Conservation (phyloP, 179 eudicot species). For the Beta lomatogona region DNA sequence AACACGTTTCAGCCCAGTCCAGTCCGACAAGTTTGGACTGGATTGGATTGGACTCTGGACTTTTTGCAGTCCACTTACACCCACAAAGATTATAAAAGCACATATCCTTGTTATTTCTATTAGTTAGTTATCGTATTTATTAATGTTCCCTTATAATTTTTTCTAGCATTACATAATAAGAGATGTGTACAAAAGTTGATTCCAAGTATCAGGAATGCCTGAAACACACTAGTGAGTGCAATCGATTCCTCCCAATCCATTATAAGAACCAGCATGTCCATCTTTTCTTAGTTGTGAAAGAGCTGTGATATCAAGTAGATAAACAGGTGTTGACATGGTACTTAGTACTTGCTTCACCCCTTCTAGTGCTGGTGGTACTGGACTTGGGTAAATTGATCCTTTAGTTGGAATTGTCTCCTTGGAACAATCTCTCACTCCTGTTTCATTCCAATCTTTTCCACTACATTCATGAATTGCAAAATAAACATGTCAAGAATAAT, state of each 20-base stretch:
- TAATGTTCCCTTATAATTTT: not conserved
- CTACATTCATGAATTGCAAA: constrained; percentile 15
- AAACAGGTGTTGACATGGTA: constrained; percentile 31
- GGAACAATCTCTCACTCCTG: constrained; percentile 33
- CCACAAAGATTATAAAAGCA: no score
- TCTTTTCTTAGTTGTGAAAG: constrained; percentile 59
- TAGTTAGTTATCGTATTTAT: not conserved
- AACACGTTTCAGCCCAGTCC: no score
- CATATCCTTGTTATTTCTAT: no score
- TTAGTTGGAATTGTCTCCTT: constrained; percentile 40
- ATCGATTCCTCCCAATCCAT: constrained; percentile 41
- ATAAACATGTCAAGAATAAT: not conserved
- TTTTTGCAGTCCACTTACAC: no score
- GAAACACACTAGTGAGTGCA: constrained; percentile 74
- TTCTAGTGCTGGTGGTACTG: constrained; percentile 30
- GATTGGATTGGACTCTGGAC: no score
- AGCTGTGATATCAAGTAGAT: constrained; percentile 47
- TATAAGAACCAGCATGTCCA: constrained; percentile 46
- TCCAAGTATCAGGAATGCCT: constrained; percentile 72
- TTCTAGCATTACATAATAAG: constrained; percentile 2
- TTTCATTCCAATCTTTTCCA: constrained; percentile 50
- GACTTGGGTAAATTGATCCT: constrained; percentile 37
- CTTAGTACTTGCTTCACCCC: constrained; percentile 46
- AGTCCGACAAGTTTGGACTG: no score
- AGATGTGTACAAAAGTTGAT: constrained; percentile 41